Evolutionary conservation across 2,329 filamentous ascomycete genomes (phyloP).

Genomic region (Lojkania enalia): DNA sequence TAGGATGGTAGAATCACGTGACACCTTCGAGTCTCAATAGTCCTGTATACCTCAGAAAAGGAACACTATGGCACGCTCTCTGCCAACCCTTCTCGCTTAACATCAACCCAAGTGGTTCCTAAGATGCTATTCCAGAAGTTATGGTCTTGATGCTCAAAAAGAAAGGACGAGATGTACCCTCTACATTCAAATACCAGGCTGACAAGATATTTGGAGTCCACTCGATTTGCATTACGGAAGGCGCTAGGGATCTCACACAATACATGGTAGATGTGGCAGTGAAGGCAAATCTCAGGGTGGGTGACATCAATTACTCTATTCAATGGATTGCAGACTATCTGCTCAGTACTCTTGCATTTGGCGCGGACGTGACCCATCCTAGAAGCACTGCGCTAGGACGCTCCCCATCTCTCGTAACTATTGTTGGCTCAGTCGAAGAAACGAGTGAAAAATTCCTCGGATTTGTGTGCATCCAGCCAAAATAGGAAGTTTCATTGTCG

Average conservation of each 20-base stretch:
- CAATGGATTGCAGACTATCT: conserved; percentile 4
- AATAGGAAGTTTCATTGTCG: conserved; percentile 20
- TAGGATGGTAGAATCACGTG: background rate
- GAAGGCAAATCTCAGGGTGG: conserved; percentile 36
- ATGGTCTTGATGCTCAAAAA: background rate
- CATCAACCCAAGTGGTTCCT: too few relatives aligned
- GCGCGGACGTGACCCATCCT: conserved; percentile 51
- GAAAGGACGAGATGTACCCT: too few relatives aligned
- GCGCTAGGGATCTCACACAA: background rate
- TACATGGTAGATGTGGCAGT: conserved; percentile 38
- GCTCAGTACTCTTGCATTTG: conserved; percentile 43
- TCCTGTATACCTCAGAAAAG: background rate
- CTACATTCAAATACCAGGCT: background rate
- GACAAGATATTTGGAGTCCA: background rate
- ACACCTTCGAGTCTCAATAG: background rate
- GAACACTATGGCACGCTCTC: too few relatives aligned
- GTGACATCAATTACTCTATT: conserved; percentile 23
- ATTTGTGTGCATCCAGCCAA: conserved; percentile 40
- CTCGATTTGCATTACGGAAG: background rate
- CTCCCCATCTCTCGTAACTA: conserved; percentile 46
- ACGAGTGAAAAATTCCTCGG: conserved; percentile 39
- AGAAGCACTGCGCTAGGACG: conserved; percentile 18
- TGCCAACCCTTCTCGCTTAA: too few relatives aligned
- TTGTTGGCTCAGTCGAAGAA: conserved; percentile 47
- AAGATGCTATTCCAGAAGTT: background rate